Percentiles rank a stretch among this genome's conserved stretches.
Conservation (phyloP, 805 yeast genomes). For the Pichia membranifaciens region DNA sequence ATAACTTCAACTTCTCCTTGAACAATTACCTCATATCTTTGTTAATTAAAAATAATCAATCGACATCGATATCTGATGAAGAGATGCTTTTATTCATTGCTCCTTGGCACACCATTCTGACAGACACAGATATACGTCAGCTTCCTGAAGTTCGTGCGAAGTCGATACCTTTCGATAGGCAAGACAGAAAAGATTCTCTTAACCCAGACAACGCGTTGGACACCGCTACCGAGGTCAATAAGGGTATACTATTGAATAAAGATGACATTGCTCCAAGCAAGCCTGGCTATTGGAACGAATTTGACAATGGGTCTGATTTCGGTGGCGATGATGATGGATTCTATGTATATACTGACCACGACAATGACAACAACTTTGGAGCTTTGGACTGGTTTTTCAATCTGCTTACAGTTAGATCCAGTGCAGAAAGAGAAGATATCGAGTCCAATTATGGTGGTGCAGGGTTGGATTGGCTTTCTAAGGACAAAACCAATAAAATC, state of each 20-base stretch:
- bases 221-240: background rate
- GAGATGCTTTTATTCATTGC: conserved; percentile 24
- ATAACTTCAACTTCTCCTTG: conserved; percentile 30
- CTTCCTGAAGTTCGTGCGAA: conserved; percentile 30
- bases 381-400: conserved; percentile 6
- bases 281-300: conserved; percentile 59
- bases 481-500: conserved; percentile 7
- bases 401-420: conserved; percentile 29
- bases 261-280: conserved; percentile 20
- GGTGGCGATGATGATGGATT: conserved; percentile 34
- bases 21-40: conserved; percentile 28
- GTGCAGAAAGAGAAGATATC: conserved; percentile 32
- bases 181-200: background rate
- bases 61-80: conserved; percentile 16
- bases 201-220: background rate
- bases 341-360: conserved; percentile 35
- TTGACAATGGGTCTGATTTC: conserved; percentile 55
- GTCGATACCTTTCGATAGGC: conserved; percentile 1
- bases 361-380: conserved; percentile 11
- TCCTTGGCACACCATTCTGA: conserved; percentile 30
- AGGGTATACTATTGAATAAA: conserved; percentile 30
- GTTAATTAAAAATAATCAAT: conserved; percentile 16
- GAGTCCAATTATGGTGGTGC: conserved; percentile 12
- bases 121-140: conserved; percentile 37
- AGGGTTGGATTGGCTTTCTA: conserved; percentile 13